These are phyloP conservation scores for Delitschia confertaspora DNA, from an alignment of 495 filamentous ascomycete genomes.

Conservation along the genomic window DNA sequence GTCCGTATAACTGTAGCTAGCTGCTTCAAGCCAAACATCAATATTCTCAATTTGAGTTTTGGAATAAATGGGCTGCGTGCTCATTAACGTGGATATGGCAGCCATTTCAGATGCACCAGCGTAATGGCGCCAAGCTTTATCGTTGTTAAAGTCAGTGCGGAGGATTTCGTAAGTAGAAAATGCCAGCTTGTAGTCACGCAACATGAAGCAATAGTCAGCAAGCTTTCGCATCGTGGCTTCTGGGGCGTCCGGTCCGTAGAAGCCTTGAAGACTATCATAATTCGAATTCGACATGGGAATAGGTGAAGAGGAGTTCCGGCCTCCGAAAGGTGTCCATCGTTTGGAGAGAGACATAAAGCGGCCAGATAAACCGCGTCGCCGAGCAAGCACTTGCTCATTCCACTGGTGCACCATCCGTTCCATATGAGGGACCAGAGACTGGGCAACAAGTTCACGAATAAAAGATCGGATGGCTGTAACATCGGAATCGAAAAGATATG, in stretches of 20 bases:
- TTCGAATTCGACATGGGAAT: conserved; percentile 44
- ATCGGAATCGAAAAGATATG: conserved; percentile 87
- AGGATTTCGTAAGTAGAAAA: conserved; percentile 84
- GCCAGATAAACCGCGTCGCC: conserved; percentile 75
- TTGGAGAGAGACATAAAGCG: conserved; percentile 88
- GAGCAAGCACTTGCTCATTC: conserved; percentile 96
- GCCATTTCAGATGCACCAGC: conserved; percentile 90
- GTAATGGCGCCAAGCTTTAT: conserved; percentile 94
- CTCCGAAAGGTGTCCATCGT: conserved; percentile 71
- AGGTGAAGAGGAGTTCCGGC: conserved; percentile 41
- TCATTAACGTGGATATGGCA: conserved; percentile 70
- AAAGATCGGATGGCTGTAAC: conserved; percentile 76
- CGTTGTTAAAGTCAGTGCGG: conserved; percentile 76
- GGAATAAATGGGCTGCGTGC: conserved; percentile 56
- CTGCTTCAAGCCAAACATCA: conserved; percentile 76
- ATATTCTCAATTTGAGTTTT: conserved; percentile 70
- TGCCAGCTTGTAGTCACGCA: conserved; percentile 90
- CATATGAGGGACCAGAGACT: conserved; percentile 90
- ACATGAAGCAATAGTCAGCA: conserved; percentile 91
- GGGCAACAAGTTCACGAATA: conserved; percentile 83
- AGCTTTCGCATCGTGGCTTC: conserved; percentile 90
- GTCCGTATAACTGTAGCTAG: conserved; percentile 84
- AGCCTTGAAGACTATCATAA: conserved; percentile 67
- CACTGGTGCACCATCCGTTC: conserved; percentile 80
- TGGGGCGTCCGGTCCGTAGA: conserved; percentile 71